Percentiles rank a stretch among this genome's conserved stretches.
Evolutionary conservation across 495 filamentous ascomycete genomes (phyloP).

Genomic region (Collariella sp.): DNA sequence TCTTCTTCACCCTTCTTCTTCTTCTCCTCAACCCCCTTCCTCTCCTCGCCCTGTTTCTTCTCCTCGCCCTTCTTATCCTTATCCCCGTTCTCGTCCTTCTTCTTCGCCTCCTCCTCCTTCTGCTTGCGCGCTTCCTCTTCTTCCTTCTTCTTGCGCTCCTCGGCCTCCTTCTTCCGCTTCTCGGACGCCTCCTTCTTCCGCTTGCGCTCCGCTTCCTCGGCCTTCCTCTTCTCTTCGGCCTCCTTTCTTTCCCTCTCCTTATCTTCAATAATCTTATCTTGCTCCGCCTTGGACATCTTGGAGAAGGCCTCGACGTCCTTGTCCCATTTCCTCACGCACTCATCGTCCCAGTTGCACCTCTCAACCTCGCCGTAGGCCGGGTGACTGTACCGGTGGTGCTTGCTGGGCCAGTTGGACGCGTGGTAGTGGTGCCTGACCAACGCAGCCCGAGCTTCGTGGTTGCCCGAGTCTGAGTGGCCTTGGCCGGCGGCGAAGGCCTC

Average conservation of each 20-base stretch:
- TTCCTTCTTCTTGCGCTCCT: slow-evolving; percentile 13
- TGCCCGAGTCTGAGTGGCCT: slow-evolving; percentile 56
- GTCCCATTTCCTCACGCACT: slow-evolving; percentile 52
- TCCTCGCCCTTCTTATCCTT: slow-evolving; percentile 1
- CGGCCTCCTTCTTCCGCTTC: slow-evolving; percentile 16
- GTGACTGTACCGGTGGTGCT: slow-evolving; percentile 51
- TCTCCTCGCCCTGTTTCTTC: slow-evolving; percentile 5
- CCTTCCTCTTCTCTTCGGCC: slow-evolving; percentile 17
- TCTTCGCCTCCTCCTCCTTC: slow-evolving; percentile 11
- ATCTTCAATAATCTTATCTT: slow-evolving; percentile 40
- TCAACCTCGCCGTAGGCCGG: slow-evolving; percentile 56
- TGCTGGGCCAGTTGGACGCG: slow-evolving; percentile 53
- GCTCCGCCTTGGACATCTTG: slow-evolving; percentile 38
- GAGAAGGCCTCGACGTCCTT: slow-evolving; percentile 42
- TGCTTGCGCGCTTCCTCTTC: slow-evolving; percentile 13
- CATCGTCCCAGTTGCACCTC: slow-evolving; percentile 53
- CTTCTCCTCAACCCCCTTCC: slow-evolving; percentile 11
- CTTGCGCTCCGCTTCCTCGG: slow-evolving; percentile 20
- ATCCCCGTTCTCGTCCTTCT: slow-evolving; percentile 10
- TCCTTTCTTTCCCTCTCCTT: slow-evolving; percentile 27
- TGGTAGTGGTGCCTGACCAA: slow-evolving; percentile 59
- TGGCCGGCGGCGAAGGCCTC: slow-evolving; percentile 58
- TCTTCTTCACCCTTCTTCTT: slow-evolving; percentile 9
- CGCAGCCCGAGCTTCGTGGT: slow-evolving; percentile 48
- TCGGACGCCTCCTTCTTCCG: slow-evolving; percentile 22